Conservation (phyloP, 2,329 filamentous ascomycete genomes). For the Fusarium zealandicum region DNA sequence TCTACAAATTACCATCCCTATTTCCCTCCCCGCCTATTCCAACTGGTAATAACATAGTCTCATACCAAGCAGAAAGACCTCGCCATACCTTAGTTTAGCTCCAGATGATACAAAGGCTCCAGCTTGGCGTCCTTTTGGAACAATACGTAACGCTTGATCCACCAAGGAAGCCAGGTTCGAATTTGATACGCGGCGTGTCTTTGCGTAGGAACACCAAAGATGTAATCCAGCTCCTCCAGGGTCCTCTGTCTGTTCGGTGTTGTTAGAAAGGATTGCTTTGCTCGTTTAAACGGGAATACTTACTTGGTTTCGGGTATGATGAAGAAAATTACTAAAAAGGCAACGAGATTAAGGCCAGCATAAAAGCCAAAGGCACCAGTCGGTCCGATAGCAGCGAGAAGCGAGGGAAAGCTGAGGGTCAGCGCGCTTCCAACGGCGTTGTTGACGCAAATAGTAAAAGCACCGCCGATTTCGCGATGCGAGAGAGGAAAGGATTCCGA, state of each 20-base stretch:
- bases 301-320: slow-evolving; percentile 63
- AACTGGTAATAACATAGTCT: no score
- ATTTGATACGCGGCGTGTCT: slow-evolving; percentile 47
- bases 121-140: slow-evolving; percentile 39
- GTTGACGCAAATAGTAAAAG: slow-evolving; percentile 44
- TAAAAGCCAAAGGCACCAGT: slow-evolving; percentile 67
- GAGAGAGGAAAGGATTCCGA: slow-evolving; percentile 63
- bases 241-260: slow-evolving; percentile 41
- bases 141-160: slow-evolving; percentile 42
- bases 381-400: slow-evolving; percentile 48
- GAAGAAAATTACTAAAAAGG: slow-evolving; percentile 69
- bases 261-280: not conserved
- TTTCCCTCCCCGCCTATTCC: no score
- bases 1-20: no score
- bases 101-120: slow-evolving; percentile 43
- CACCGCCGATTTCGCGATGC: slow-evolving; percentile 53
- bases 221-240: slow-evolving; percentile 51
- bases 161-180: slow-evolving; percentile 45
- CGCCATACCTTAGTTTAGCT: not conserved
- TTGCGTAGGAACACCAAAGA: slow-evolving; percentile 47
- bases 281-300: not conserved
- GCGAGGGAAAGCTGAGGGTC: slow-evolving; percentile 55
- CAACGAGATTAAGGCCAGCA: slow-evolving; percentile 64
- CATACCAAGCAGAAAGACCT: no score
- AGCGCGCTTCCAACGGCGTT: slow-evolving; percentile 41